phyloP scores from a whole-genome alignment of 371 early-diverging fungal species.

The Apophysomyces elegans region DNA sequence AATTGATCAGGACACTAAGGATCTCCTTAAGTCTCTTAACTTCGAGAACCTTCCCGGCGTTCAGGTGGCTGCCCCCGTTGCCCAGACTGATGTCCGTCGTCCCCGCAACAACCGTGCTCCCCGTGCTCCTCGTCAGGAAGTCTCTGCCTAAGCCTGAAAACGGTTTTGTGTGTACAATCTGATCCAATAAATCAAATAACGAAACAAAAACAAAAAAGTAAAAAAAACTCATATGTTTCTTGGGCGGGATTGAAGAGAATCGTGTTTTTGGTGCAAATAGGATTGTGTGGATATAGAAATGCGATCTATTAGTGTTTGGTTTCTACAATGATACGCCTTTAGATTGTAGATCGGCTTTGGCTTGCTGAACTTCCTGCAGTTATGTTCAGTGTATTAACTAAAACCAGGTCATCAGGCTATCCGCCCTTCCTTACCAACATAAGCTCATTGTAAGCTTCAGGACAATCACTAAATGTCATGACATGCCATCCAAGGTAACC shows the following conservation, averaged over 20 bases:
- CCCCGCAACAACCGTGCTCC: slow-evolving; percentile 42
- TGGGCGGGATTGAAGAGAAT: neutral
- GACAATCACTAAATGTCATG: slow-evolving; percentile 88
- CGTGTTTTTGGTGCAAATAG: neutral
- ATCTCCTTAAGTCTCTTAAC: slow-evolving; percentile 95
- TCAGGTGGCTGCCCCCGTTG: slow-evolving; percentile 60
- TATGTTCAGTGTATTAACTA: neutral
- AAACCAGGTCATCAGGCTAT: too few relatives aligned
- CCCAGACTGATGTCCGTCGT: slow-evolving; percentile 29
- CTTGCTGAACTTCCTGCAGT: slow-evolving; percentile 59
- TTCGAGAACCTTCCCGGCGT: slow-evolving; percentile 84
- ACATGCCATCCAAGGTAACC: slow-evolving; percentile 84
- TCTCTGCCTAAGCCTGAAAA: neutral
- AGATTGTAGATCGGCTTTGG: slow-evolving; percentile 57
- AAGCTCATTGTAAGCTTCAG: slow-evolving; percentile 83
- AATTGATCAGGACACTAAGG: slow-evolving; percentile 96
- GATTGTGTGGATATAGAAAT: neutral
- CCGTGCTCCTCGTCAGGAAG: slow-evolving; percentile 33
- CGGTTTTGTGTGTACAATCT: neutral
- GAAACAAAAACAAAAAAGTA: slow-evolving; percentile 15
- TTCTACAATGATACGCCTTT: slow-evolving; percentile 47
- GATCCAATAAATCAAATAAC: neutral
- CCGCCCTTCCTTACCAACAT: slow-evolving; percentile 58
- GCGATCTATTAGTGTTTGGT: neutral
- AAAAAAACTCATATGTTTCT: neutral